Evolutionary conservation across 805 yeast genomes (phyloP), one percentile per base, ranked within the genome.

Genomic region (Saturnispora ahearnii): DNA sequence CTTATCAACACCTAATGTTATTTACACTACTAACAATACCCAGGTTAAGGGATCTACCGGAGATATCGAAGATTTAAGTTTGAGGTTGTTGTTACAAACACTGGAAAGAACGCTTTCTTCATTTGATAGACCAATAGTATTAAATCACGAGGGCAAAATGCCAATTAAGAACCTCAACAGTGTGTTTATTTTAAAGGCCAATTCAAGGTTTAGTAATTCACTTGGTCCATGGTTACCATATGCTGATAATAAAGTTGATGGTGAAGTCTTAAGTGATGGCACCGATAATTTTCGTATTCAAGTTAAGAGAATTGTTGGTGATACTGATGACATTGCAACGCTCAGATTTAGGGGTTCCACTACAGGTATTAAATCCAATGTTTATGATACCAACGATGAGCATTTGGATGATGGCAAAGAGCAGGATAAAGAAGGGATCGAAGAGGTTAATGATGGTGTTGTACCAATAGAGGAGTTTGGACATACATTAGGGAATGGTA

Each of bases 151-250:
- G 44, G 59, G 59, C 41, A 76, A 59, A 38, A 57, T 55, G 54
- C 77, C 68, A 33, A 70, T 69, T 24, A 63, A 61, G 51, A 76
- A 82, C 1, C 61, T 84, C 36, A 77, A 77, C 38, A 69, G 83
- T 0, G 76, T 80, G 69, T 79, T 75, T 54, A 68, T 81, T 2
- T 58, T 81, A 12, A 73, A 77, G 50, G 89, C 90, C 3, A 73
- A 73, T 22, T 79, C 89, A 1, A 66, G 90, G 47, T 77, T 76
- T 56, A 72, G 82, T 0, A 68, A 75, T 29, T 73, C 89, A 9
- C 59, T 82, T 49, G 95, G 91, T 0, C 71, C 78, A 7, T 87
- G 95, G 95, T 61, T 77, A 0, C 76, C 82, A 0, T 87, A 84
- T 62, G 91, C 95, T 0, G 79, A 81, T 55, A 80, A 79, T 0